Evolutionary conservation across 2,329 filamentous ascomycete genomes (phyloP), one percentile per base, ranked within the genome.

Genomic region (Cladosporium sp.): DNA sequence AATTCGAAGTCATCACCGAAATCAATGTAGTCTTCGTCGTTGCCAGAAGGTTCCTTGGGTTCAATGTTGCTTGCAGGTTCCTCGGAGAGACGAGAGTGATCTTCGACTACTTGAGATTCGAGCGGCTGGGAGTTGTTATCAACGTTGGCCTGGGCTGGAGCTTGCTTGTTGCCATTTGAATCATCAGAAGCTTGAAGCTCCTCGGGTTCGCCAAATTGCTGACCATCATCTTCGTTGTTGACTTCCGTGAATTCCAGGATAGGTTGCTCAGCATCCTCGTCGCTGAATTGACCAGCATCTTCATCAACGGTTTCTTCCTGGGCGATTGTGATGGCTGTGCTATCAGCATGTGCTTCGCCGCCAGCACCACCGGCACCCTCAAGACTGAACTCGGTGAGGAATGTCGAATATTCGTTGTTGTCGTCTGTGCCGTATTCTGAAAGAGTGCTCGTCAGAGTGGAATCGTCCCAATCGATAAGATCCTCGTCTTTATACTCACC

Each of bases 401-500:
- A 47, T 11, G 54, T 52, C 27, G 55, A 52, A 40, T 50, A 52
- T 8, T 62, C 59, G 36, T 60, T 56, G 20, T 56, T 36, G 32
- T 52, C 53, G 29, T 54, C 53, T 30, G 50, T 51, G 42, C 50
- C 52, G 24, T 41, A 43, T 43, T 64, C 62, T 63, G 57, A 52
- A 27, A 43, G 4, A 19, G 44, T 11, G 30, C 43, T 53, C 30
- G 61, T 65, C 56, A 64, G 60, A 45, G 32, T 50, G 47, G 40
- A 38, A 8, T 50, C 32, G 40, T 57, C 54, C 55, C 52, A 64
- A 30, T 61, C 56, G 22, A 63, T 60, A 4, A 55, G 34, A 11
- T 61, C 55, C 13, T 61, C 58, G 41, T 34, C 19, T 19, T 51
- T 22, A 41, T 58, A 61, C 62, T 66, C 57, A 65, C 62, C 63